Evolutionary conservation across 2,329 filamentous ascomycete species (phyloP).

Genomic region (Stachybotrys chlorohalonatus): DNA sequence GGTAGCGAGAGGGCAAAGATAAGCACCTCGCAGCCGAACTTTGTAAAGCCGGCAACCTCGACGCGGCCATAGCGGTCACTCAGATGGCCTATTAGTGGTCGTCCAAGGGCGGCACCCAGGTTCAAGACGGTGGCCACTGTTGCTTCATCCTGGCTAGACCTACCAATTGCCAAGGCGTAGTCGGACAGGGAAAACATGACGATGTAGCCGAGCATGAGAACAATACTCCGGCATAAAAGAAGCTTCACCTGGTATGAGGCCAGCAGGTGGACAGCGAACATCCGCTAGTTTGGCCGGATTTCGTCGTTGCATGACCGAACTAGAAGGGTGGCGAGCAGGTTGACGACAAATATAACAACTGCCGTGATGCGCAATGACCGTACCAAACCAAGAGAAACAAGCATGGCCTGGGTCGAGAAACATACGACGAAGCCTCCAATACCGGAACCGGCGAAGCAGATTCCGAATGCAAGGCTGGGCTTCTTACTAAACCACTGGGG

Average conservation of each 20-base stretch:
- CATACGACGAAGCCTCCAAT: not conserved
- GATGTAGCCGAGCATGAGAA: conserved; percentile 1
- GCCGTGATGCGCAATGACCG: not conserved
- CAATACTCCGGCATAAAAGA: not conserved
- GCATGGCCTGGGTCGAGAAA: conserved; percentile 1
- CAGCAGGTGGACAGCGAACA: not conserved
- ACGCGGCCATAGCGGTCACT: conserved; percentile 1
- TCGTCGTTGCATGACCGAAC: not conserved
- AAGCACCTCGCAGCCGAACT: not conserved
- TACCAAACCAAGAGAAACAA: not conserved
- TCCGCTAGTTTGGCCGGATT: not conserved
- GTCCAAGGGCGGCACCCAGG: not conserved
- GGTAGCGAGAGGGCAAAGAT: conserved; percentile 1
- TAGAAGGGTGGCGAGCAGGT: not conserved
- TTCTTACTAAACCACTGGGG: conserved; percentile 1
- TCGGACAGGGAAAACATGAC: conserved; percentile 1
- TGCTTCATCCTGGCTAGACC: not conserved
- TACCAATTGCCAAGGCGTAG: not conserved
- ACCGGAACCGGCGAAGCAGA: not conserved
- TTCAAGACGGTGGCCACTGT: conserved; percentile 1
- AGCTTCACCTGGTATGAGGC: conserved; percentile 1
- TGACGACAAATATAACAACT: not conserved
- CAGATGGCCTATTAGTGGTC: not conserved
- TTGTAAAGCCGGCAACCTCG: conserved; percentile 1
- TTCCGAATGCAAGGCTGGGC: not conserved